Percentiles rank a stretch among this genome's conserved stretches.
Evolutionary conservation across 2,329 filamentous ascomycete genomes (phyloP).

Genomic region (Venturia asperata): DNA sequence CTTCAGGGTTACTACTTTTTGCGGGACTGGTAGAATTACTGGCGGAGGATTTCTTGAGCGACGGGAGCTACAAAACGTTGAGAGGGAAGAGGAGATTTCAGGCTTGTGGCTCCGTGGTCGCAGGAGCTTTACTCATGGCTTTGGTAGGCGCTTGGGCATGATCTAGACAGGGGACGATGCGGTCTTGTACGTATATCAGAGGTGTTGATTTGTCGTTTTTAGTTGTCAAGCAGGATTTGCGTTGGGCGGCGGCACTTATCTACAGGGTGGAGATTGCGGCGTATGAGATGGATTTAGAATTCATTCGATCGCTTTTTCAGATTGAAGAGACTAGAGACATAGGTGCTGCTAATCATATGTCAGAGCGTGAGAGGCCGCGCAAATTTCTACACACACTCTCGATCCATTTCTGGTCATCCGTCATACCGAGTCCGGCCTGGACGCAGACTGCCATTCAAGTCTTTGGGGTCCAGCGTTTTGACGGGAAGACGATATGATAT

Average conservation of each 20-base stretch:
- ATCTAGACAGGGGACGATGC: slow-evolving; percentile 15
- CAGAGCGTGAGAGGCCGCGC: background rate
- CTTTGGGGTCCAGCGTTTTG: no score
- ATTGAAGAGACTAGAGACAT: background rate
- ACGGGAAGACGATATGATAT: no score
- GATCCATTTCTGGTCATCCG: background rate
- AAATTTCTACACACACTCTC: background rate
- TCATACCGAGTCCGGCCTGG: no score
- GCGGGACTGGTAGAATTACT: slow-evolving; percentile 78
- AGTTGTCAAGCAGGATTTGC: background rate
- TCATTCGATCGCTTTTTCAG: background rate
- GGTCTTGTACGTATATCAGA: background rate
- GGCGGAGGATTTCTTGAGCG: slow-evolving; percentile 73
- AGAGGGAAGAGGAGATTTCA: slow-evolving; percentile 54
- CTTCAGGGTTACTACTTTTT: slow-evolving; percentile 70
- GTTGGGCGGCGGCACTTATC: background rate
- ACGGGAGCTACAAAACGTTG: slow-evolving; percentile 64
- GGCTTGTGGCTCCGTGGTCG: slow-evolving; percentile 57
- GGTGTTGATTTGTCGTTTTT: background rate
- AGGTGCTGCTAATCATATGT: background rate
- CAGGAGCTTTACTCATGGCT: slow-evolving; percentile 62
- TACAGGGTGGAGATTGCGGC: background rate
- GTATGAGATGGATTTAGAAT: background rate
- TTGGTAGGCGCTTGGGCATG: slow-evolving; percentile 66
- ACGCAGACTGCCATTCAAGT: no score